These are phyloP conservation scores for Onygenales sp. DNA, from an alignment of 2,329 filamentous ascomycete genomes.

Conservation along the genomic window DNA sequence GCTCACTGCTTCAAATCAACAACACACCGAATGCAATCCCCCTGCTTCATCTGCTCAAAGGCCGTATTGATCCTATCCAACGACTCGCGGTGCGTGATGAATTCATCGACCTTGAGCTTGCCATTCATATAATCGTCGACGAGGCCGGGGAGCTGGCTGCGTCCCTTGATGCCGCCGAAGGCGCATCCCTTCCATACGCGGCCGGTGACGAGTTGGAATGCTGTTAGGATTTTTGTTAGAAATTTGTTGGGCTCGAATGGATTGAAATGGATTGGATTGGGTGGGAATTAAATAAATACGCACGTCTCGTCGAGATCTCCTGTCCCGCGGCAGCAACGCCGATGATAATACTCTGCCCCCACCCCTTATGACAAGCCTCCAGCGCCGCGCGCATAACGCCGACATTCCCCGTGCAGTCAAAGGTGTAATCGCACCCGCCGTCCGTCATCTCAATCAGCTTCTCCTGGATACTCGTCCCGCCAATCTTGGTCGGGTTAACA, in stretches of 20 bases:
- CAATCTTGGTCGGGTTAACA: constrained; percentile 78
- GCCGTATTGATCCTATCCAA: constrained; percentile 78
- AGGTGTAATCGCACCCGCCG: constrained; percentile 96
- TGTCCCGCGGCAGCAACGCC: constrained; percentile 93
- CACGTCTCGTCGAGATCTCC: constrained; percentile 88
- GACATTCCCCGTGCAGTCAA: constrained; percentile 97
- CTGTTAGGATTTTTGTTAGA: constrained; percentile 33
- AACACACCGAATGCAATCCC: constrained; percentile 94
- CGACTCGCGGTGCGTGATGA: constrained; percentile 91
- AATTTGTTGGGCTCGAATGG: background rate
- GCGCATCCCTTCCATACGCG: constrained; percentile 97
- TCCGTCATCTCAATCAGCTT: constrained; percentile 96
- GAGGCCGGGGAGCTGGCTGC: constrained; percentile 77
- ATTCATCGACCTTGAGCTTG: constrained; percentile 94
- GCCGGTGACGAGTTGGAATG: constrained; percentile 97
- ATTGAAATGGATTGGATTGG: background rate
- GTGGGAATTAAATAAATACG: constrained; percentile 33
- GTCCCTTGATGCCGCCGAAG: constrained; percentile 96
- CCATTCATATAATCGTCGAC: constrained; percentile 84
- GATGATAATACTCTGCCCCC: constrained; percentile 96
- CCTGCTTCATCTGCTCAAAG: constrained; percentile 88
- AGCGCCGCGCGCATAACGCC: constrained; percentile 90
- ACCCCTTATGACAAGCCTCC: constrained; percentile 98
- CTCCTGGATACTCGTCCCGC: constrained; percentile 71
- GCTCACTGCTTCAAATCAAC: constrained; percentile 50